Percentiles rank a stretch among this genome's conserved stretches.
phyloP scores from a whole-genome alignment of 371 early-diverging fungal species.

The Fennellomyces sp. region DNA sequence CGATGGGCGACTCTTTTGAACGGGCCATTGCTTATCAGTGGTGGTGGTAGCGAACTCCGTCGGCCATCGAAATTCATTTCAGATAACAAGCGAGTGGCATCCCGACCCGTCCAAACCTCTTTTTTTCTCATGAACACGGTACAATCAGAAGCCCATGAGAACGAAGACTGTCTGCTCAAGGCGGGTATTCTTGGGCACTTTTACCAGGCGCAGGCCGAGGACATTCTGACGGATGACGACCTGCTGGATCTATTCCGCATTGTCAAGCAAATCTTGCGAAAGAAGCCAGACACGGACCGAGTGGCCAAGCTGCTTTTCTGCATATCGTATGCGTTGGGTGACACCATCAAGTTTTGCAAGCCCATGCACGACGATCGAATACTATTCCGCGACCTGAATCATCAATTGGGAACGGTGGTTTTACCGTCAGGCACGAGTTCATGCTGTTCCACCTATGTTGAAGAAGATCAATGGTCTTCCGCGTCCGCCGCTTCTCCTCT shows the following conservation, averaged over 20 bases:
- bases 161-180: background rate
- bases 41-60: background rate
- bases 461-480: background rate
- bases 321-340: constrained; percentile 46
- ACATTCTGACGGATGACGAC: constrained; percentile 51
- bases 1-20: too few species aligned
- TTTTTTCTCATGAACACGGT: constrained; percentile 11
- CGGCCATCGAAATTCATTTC: background rate
- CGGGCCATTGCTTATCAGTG: too few species aligned
- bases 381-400: constrained; percentile 27
- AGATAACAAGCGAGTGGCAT: background rate
- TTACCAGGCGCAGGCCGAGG: constrained; percentile 42
- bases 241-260: constrained; percentile 48
- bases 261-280: constrained; percentile 40
- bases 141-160: background rate
- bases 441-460: constrained; percentile 13
- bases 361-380: constrained; percentile 36
- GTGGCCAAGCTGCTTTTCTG: constrained; percentile 50
- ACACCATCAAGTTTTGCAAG: constrained; percentile 37
- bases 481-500: background rate
- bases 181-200: background rate
- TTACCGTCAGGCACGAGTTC: constrained; percentile 4
- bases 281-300: constrained; percentile 38
- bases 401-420: background rate
- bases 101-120: too few species aligned